These are phyloP conservation scores for Calonectria montana DNA, from an alignment of 2,329 filamentous ascomycete species.

Conservation along the genomic window DNA sequence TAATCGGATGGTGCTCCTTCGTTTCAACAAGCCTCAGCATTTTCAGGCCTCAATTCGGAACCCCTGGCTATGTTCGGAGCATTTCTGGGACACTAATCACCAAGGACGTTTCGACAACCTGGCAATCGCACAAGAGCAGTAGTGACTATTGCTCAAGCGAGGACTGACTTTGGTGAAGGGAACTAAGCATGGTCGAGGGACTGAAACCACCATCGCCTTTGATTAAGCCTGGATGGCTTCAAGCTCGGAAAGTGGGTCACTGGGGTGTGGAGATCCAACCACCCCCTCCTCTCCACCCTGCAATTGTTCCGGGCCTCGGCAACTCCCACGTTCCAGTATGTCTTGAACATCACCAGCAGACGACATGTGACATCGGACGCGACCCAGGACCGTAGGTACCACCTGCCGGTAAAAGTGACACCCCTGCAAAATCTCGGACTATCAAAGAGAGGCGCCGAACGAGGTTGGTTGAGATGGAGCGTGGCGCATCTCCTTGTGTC, in stretches of 20 bases:
- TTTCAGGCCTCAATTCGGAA: not conserved
- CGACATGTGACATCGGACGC: conserved; percentile 20
- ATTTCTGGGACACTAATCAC: not conserved
- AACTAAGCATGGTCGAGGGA: conserved; percentile 21
- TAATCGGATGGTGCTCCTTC: not conserved
- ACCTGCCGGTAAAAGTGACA: not conserved
- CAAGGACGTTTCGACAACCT: conserved; percentile 2
- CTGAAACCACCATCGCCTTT: conserved; percentile 34
- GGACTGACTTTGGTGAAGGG: conserved; percentile 21
- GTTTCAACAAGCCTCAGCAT: not conserved
- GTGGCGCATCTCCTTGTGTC: conserved; percentile 8
- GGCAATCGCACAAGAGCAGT: not conserved
- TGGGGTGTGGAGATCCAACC: conserved; percentile 15
- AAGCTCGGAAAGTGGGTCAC: conserved; percentile 16
- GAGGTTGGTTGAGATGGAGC: conserved; percentile 3
- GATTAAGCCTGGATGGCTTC: conserved; percentile 9
- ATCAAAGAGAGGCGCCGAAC: conserved; percentile 13
- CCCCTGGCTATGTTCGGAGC: conserved; percentile 2
- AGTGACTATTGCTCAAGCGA: conserved; percentile 11
- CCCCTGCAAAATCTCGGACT: conserved; percentile 22
- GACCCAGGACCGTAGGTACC: conserved; percentile 19
- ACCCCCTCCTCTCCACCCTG: conserved; percentile 14
- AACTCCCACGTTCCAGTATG: conserved; percentile 10
- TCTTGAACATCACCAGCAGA: conserved; percentile 5
- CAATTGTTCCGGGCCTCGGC: conserved; percentile 18